Evolutionary conservation across 163 green algal species (phyloP), one percentile per base, ranked within the genome.

Genomic region (Prototheca cutis): DNA sequence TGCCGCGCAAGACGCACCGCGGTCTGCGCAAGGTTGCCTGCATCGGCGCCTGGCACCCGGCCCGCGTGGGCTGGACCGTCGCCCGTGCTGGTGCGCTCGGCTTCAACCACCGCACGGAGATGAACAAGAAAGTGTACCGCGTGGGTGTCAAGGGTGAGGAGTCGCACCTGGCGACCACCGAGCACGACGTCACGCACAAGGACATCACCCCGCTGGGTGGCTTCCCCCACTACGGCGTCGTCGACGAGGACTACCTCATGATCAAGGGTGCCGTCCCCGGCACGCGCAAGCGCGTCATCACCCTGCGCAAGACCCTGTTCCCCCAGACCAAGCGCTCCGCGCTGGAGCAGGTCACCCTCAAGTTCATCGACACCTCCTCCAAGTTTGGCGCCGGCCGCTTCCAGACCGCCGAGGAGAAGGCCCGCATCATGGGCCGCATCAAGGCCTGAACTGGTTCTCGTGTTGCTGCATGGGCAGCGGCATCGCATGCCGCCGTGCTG

Each of bases 1-100:
- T 99, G 71, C 93, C 93, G 24, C 85, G 93, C 77, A 99, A 99
- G 88, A 99, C 93, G 49, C 93, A 99, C 79, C 85, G 93, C 66
- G 93, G 93, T 77, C 87, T 99, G 59, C 87, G 93, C 66, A 99
- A 99, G 91, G 90, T 97, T 24, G 92, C 90, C n/a, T 99, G 93
- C 86, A 96, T 99, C 66, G 93, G 93, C 55, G 87, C 93, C 15
- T 99, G 93, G 93, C 93, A 99, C 79, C 93, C 93, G 56, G 89
- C 93, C 40, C 88, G 90, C 61, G 90, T 99, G 63, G 80, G 82
- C 60, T 99, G 88, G 91, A 96, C 85, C 31, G 93, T 98, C 45
- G 87, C 93, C 25, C 87, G 93, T 55, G 79, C 89, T 15, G 93
- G 93, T 81, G 93, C 97, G 60, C 70, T 90, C 65, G 93, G 93